Evolutionary conservation across 495 filamentous ascomycete genomes (phyloP).

Genomic region (Penicillium ochrochloron): DNA sequence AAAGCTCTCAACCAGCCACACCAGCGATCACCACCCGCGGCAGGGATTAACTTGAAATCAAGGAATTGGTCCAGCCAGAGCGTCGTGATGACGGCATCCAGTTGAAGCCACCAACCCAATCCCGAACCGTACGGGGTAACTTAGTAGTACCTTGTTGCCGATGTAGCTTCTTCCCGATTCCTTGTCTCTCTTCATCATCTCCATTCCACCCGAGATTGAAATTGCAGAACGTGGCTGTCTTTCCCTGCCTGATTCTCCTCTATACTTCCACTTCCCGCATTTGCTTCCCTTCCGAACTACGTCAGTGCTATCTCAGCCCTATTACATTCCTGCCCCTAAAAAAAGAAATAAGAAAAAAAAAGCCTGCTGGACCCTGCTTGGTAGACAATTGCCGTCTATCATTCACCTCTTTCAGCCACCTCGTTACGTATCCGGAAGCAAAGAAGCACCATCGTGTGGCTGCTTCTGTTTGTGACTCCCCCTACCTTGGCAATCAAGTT

Average conservation of each 20-base stretch:
- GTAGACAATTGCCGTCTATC: slow-evolving; percentile 20
- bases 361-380: slow-evolving; percentile 10
- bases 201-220: slow-evolving; percentile 11
- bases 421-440: slow-evolving; percentile 23
- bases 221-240: background rate
- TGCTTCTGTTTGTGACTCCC: slow-evolving; percentile 1
- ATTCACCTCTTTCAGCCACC: slow-evolving; percentile 24
- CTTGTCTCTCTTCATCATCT: background rate
- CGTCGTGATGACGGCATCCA: slow-evolving; percentile 31
- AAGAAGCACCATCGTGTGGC: background rate
- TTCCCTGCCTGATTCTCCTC: background rate
- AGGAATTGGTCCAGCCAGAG: slow-evolving; percentile 18
- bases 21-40: background rate
- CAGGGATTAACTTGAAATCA: slow-evolving; percentile 23
- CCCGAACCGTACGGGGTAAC: background rate
- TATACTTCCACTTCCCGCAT: background rate
- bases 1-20: background rate
- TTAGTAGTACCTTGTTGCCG: background rate
- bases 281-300: slow-evolving; percentile 5
- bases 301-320: slow-evolving; percentile 27
- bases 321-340: slow-evolving; percentile 16
- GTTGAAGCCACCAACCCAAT: slow-evolving; percentile 15
- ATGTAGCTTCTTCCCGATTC: background rate
- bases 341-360: background rate
- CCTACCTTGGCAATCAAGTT: slow-evolving; percentile 11